Percentiles rank a stretch among this genome's conserved stretches.
Evolutionary conservation across 169 alveolate genomes (phyloP).

Genomic region (Plasmodium vivax): DNA sequence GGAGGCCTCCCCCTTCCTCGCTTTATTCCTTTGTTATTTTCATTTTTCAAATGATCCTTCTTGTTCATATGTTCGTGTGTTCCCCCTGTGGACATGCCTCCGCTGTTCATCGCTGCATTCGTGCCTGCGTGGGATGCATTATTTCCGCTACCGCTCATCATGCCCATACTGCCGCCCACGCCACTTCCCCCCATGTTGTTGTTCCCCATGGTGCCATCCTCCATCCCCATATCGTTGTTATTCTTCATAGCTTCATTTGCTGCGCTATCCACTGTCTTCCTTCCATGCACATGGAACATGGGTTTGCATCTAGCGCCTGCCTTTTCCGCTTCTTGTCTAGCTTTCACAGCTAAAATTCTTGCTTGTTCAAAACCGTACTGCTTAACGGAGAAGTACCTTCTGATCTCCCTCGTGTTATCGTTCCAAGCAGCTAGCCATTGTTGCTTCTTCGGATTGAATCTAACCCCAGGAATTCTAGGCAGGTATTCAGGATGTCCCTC

Average conservation of each 20-base stretch:
- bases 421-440: constrained; percentile 89
- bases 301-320: constrained; percentile 74
- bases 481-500: constrained; percentile 78
- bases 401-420: constrained; percentile 84
- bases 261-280: constrained; percentile 26
- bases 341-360: constrained; percentile 84
- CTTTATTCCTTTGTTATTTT: constrained; percentile 31
- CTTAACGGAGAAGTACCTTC: constrained; percentile 84
- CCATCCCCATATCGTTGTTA: neutral
- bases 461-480: constrained; percentile 85
- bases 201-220: neutral
- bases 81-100: neutral
- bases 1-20: constrained; percentile 74
- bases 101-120: neutral
- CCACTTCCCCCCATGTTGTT: neutral
- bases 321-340: constrained; percentile 80
- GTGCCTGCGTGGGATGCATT: neutral
- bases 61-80: neutral
- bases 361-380: constrained; percentile 88
- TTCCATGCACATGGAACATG: constrained; percentile 73
- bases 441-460: constrained; percentile 85
- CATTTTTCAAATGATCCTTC: constrained; percentile 2
- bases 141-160: neutral
- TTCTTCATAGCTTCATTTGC: constrained; percentile 11
- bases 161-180: neutral